Base-by-base conservation (phyloP, 2,329 filamentous ascomycete species). In the Sarocladiaceae sp. region DNA sequence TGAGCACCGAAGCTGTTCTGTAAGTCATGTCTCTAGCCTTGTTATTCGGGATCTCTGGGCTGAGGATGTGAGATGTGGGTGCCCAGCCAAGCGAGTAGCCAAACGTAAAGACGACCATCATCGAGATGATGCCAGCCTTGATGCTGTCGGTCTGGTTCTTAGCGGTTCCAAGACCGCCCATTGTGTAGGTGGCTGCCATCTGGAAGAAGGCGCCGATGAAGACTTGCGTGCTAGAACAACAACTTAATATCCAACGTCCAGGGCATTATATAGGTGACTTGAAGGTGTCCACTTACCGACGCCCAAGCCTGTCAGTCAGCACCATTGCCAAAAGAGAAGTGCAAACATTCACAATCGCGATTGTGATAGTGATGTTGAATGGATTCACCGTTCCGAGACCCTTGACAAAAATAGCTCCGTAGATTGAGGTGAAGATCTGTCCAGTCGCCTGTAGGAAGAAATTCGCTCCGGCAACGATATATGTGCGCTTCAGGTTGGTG, bases 131-230 rank as follows among this genome's bases (percentile, higher is more conserved):
- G 10, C 58, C 62, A 8, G 57, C 54, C 17, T 61, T 64, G 35
- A 58, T 52, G 35, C 36, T 20, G 10, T 55, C 49, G 1, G 55
- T 57, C 1, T 59, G 52, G 8, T 57, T 51, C 10, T 40, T 37
- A 1, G 55, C 31, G 13, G 63, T 63, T 13, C 68, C 69, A 10
- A 71, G 57, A 2, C 62, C 67, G 22, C 66, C 70, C 67, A 72
- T 70, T 6, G 64, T 62, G 17, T 71, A 59, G 2, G 70, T 57
- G 4, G 58, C 58, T 4, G 53, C 54, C 1, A 60, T 57, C 44
- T 70, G 68, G 12, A 69, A 36, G 11, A 53, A 40, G 1, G 60
- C 60, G 2, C 65, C 63, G 12, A 62, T 52, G 10, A 66, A 52
- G 8, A 67, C 57, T 47, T 62, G 29, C 15, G 29, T 33, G 29